Evolutionary conservation across 768 basidiomycete genomes (phyloP), one percentile per base, ranked within the genome.

Genomic region (Mycena filopes): DNA sequence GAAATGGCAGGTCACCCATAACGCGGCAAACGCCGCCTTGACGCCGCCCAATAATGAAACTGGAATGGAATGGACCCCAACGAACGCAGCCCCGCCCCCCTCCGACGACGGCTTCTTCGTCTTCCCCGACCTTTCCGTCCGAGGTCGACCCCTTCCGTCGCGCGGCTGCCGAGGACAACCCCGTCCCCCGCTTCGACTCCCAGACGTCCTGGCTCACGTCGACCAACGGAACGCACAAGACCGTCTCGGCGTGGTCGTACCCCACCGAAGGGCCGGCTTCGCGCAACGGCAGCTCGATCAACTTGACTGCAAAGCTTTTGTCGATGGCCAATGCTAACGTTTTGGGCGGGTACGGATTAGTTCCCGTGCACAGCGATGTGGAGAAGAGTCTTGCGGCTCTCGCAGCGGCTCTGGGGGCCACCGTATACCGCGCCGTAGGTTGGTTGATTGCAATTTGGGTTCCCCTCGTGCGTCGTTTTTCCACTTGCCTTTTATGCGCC

Each of bases 141-240:
- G n/a, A n/a, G n/a, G n/a, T n/a, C n/a, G 90, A 92, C 66, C 90
- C 89, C 11, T 91, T 92, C 81, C 81, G 86, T 55, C 85, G 86
- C 33, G 84, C 86, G 48, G 74, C 78, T 23, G 77, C 80, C 18
- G 77, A 80, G 11, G 73, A 77, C 23, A 71, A 79, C 45, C 81
- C 81, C n/a, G n/a, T 40, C 86, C 74, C 74, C 33, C 86, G 89
- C 33, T 73, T 87, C 21, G 88, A 83, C 10, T 91, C 91, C 9
- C 89, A 91, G 73, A 86, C 80, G 20, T 93, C 91, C 5, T 93
- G 92, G 92, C 74, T 93, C 60, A 89, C 89, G 0, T 90, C 89
- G 4, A 83, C 84, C 9, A 81, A 85, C 46, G 86, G 81, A 13
- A 85, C 88, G 13, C 87, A 85, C 46, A 77, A 81, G 16, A 87